phyloP scores from a whole-genome alignment of 202 grass and related monocot genomes.

The Zizania palustris region DNA sequence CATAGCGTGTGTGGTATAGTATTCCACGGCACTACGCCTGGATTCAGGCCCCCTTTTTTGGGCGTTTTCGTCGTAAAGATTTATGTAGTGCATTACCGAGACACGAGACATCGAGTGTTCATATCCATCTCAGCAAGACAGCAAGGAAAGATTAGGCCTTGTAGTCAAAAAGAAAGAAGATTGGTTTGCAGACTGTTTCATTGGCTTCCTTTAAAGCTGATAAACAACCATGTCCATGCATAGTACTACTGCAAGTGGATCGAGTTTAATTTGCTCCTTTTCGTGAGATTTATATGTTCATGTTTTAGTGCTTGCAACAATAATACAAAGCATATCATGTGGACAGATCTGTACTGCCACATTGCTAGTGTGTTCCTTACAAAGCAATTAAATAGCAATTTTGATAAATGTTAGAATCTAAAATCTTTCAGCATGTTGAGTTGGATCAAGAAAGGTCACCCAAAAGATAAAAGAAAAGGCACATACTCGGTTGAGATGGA shows the following conservation, averaged over 20 bases:
- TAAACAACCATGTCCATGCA: background rate
- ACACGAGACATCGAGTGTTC: background rate
- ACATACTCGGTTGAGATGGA: too few relatives aligned
- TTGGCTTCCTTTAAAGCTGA: background rate
- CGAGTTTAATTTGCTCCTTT: too few relatives aligned
- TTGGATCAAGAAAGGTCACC: too few relatives aligned
- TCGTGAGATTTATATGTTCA: too few relatives aligned
- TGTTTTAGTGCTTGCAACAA: too few relatives aligned
- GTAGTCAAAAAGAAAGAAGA: background rate
- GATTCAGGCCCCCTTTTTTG: background rate
- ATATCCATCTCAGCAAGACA: background rate
- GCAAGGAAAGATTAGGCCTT: background rate
- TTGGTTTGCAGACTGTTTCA: background rate
- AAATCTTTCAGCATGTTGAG: too few relatives aligned
- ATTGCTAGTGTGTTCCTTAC: too few relatives aligned
- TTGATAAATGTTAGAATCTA: too few relatives aligned
- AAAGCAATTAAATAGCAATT: too few relatives aligned
- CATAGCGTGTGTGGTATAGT: background rate
- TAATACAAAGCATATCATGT: too few relatives aligned
- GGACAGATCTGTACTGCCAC: too few relatives aligned
- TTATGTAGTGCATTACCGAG: background rate
- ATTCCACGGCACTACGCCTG: background rate
- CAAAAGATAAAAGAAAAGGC: too few relatives aligned
- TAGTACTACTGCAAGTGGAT: background rate
- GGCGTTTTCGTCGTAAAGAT: background rate